Evolutionary conservation across 2,329 filamentous ascomycete species (phyloP), one percentile per base, ranked within the genome.

Genomic region (Tolypocladium ovalisporum): DNA sequence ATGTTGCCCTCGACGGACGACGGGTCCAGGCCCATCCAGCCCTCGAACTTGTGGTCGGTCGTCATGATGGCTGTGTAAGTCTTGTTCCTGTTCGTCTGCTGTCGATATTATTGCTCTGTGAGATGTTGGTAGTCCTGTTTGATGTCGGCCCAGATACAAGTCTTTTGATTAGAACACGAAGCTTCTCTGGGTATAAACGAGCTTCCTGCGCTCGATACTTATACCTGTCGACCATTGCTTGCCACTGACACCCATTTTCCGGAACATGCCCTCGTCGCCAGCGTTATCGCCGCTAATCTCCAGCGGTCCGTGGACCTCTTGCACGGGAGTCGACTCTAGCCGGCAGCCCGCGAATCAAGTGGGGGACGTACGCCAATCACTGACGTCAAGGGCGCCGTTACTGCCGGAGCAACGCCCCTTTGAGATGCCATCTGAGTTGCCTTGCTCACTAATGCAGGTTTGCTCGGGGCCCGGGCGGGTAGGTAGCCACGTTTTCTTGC

Each of bases 1-100:
- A 82, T 81, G 56, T 81, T 79, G 56, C 79, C 79, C 6, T 80
- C 66, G 59, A 66, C 71, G 24, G 75, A 66, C 2, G 71, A 69
- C 15, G 70, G 62, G 57, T 70, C 68, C 51, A 74, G 67, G 62
- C 76, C 79, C 52, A 81, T 62, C 79, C 79, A 82, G 49, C 79
- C 78, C 62, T 79, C 69, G 58, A 81, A 80, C 65, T 76, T 78
- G 65, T 75, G 73, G 59, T 73, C 68, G 44, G 66, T 68, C 10
- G 67, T 55, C 61, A 70, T 67, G 59, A 61, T 68, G 51, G 47
- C 34, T 34, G 22, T 8, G 32, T 51, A n/a, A 8, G 8, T 32
- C 1, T 37, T 52, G 54, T 19, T 51, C n/a, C 22, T 44, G n/a
- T 13, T 35, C 17, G 8, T 49, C 27, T 5, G 27, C 44, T n/a